Evolutionary conservation across 345 rosid species (phyloP), one percentile per base, ranked within the genome.

Genomic region (Dimocarpus longan): DNA sequence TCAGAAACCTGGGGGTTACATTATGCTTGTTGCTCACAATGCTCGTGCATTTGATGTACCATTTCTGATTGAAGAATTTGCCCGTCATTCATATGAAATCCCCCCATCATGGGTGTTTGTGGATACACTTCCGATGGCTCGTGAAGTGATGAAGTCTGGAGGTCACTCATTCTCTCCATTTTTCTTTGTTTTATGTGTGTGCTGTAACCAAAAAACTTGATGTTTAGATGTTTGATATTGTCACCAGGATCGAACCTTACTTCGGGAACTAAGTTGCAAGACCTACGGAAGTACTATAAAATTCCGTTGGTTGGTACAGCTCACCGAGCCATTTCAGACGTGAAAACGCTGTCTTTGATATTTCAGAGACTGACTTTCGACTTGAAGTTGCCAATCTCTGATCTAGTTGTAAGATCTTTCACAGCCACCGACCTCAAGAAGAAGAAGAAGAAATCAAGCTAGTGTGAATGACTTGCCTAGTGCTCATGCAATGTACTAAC

Each of bases 321-420:
- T 68, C 99, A 95, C 63, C 87, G 98, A 84, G 98, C 99, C 59
- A 88, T 93, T 93, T 80, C 96, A 6, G 98, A 95, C 75, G 99
- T 90, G 64, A 84, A 78, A 8, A 48, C 82, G n/a, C 80, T 93
- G 80, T 84, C 97, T 32, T 39, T 83, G 80, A 70, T 95, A 82
- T 82, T 95, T 56, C 96, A 92, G 82, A 92, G 82, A 80, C 78
- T 95, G 80, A 87, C 96, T 18, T 84, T 81, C 18, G 92, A 88
- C 78, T 80, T 90, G 79, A 90, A 93, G 82, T 68, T 91, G 64
- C 74, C 93, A 9, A 56, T 87, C 18, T 70, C 91, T 22, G 92
- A 80, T 80, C 86, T 90, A 12, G 82, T 92, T 22, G 79, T 62
- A 66, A 88, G 83, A 73, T 83, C 92, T 70, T 84, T 87, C 81